Evolutionary conservation across 768 basidiomycete genomes (phyloP).

Genomic region (Hortiboletus flavorubellus): DNA sequence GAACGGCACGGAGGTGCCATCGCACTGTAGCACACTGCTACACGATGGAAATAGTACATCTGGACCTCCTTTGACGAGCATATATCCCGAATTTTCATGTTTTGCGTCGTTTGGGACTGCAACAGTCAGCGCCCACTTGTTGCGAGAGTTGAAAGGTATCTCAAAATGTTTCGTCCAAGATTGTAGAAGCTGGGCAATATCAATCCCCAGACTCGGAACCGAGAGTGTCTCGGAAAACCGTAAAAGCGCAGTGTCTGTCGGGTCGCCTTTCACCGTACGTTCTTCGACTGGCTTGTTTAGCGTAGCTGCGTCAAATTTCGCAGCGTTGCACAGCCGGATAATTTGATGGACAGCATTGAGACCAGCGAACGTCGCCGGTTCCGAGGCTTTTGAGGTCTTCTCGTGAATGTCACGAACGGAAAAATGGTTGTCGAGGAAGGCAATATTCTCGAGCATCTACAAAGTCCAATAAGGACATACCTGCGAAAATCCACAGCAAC

Average conservation of each 20-base stretch:
- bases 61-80: constrained; percentile 58
- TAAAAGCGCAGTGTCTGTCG: constrained; percentile 52
- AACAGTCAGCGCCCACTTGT: constrained; percentile 56
- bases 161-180: constrained; percentile 30
- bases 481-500: not conserved
- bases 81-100: constrained; percentile 20
- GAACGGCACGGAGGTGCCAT: constrained; percentile 34
- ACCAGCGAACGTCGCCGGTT: constrained; percentile 10
- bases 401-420: constrained; percentile 11
- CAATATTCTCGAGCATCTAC: constrained; percentile 38
- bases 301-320: constrained; percentile 41
- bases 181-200: constrained; percentile 15
- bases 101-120: constrained; percentile 15
- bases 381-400: constrained; percentile 5
- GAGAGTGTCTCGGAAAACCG: constrained; percentile 40
- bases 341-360: constrained; percentile 34
- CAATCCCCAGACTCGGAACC: constrained; percentile 18
- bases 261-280: constrained; percentile 41
- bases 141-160: constrained; percentile 47
- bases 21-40: constrained; percentile 28
- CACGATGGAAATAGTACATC: constrained; percentile 47
- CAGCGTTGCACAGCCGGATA: constrained; percentile 54
- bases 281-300: constrained; percentile 27
- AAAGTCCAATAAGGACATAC: not conserved
- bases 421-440: constrained; percentile 33